Base-by-base conservation (phyloP, 1,139 yeast genomes). In the Lodderomyces oxycetoniae region DNA sequence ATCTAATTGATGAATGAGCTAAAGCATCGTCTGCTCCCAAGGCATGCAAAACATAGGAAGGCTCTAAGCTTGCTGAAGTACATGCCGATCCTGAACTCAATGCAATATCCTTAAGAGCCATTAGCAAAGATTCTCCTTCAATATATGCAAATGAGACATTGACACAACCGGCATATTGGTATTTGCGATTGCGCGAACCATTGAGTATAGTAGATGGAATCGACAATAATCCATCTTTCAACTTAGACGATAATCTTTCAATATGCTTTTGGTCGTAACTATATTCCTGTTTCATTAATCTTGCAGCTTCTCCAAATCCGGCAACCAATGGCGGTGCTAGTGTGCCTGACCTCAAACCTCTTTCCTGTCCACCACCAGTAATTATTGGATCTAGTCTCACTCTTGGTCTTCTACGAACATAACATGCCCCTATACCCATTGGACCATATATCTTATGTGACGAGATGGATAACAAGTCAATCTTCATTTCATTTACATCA, bases 311-410 rank as follows among this genome's bases (percentile, higher is more conserved):
- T 44, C 99, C 99, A 55, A 91, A 87, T 0, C 98, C 99, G 12
- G 89, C 84, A 31, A 91, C 86, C 50, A 89, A 72, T 20, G 98
- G 95, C 13, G 98, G 95, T 3, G 98, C 91, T 55, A 91, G 73
- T 22, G 99, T 91, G 43, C 99, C 99, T 6, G 95, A 85, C 63
- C 99, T 77, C 51, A 91, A 71, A 42, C 98, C 98, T 65, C 99
- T 82, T 66, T 91, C 99, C 67, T 91, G 99, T 36, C 99, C 99
- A 61, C 99, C 99, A 48, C 99, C 99, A 42, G 88, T 83, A 47
- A 91, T 84, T 40, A 91, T 69, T 23, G 99, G 96, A 46, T 89
- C 96, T 46, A 91, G 60, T 74, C 99, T 82, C 35, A 93, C 98
- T 65, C 99, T 80, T 46, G 99, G 99, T 62, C 98, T 79, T 73